Evolutionary conservation across 1,284 basidiomycete species (phyloP), one percentile per base, ranked within the genome.

Genomic region (Cryptococcus deneoformans): DNA sequence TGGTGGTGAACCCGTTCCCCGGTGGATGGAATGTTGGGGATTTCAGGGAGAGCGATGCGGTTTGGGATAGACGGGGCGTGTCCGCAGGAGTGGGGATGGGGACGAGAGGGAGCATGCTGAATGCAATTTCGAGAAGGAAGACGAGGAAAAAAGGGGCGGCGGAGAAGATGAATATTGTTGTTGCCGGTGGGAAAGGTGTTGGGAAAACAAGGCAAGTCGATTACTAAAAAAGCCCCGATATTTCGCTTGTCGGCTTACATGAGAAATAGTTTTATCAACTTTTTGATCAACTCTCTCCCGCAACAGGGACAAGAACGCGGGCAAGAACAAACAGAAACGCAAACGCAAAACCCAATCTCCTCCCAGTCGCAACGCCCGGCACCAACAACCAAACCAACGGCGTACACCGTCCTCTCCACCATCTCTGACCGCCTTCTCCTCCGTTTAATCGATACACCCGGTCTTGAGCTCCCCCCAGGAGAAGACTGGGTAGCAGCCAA

Each of bases 141-240:
- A 50, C 62, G 42, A 61, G 55, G 50, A 65, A 67, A 67, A 61
- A 52, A 43, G 66, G 59, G 12, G 63, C 59, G 20, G 51, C 53
- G 45, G 64, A 62, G 1, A 62, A 57, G 50, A 57, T 76, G 16
- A 75, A 73, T 36, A 58, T 75, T 4, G 62, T 72, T 29, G 67
- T 76, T 5, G 73, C 66, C 5, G 74, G 74, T 11, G 68, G 71
- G 3, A 69, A 63, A 43, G 65, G 64, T 4, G 58, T 65, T 0
- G 74, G 74, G 12, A 76, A 76, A 62, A 73, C 71, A 0, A 71
- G 71, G 74, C 73, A 45, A 58, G 66, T 58, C 4, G 12, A 20
- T 20, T 20, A 20, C 20, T 20, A 20, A 20, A 20, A 20, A 20
- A 20, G 20, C 4, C 20, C 29, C 3, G 36, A 36, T 48, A 16